phyloP scores from a whole-genome alignment of 768 basidiomycete genomes.

The Suillus lakei region DNA sequence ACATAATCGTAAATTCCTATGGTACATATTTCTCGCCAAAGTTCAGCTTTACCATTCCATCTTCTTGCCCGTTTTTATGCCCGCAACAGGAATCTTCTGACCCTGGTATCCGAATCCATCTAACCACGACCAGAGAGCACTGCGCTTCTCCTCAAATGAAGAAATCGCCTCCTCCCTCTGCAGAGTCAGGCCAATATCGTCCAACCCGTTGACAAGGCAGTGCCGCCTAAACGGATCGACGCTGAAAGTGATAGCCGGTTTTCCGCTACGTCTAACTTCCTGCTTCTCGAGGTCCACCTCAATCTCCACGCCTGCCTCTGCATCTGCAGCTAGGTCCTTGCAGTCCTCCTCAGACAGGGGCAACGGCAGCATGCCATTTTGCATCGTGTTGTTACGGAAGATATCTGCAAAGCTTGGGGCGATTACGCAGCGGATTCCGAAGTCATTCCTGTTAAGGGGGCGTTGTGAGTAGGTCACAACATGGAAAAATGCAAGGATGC shows the following conservation, averaged over 20 bases:
- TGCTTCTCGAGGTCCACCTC: constrained; percentile 86
- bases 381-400: constrained; percentile 88
- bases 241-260: constrained; percentile 73
- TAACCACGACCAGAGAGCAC: constrained; percentile 90
- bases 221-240: constrained; percentile 92
- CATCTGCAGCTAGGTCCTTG: constrained; percentile 74
- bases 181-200: constrained; percentile 95
- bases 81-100: constrained; percentile 65
- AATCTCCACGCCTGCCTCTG: constrained; percentile 72
- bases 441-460: constrained; percentile 65
- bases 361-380: constrained; percentile 91
- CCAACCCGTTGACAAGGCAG: constrained; percentile 93
- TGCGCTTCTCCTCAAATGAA: constrained; percentile 79
- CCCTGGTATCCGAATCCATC: constrained; percentile 93
- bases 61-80: constrained; percentile 46
- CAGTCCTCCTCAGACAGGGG: constrained; percentile 73
- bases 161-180: constrained; percentile 75
- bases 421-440: constrained; percentile 87
- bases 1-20: neutral
- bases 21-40: neutral
- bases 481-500: constrained; percentile 31
- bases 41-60: constrained; percentile 69
- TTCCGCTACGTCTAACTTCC: constrained; percentile 75
- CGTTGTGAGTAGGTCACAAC: constrained; percentile 1
- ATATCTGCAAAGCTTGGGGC: constrained; percentile 92